Conservation (phyloP, 169 alveolate species). For the Neospora caninum region DNA sequence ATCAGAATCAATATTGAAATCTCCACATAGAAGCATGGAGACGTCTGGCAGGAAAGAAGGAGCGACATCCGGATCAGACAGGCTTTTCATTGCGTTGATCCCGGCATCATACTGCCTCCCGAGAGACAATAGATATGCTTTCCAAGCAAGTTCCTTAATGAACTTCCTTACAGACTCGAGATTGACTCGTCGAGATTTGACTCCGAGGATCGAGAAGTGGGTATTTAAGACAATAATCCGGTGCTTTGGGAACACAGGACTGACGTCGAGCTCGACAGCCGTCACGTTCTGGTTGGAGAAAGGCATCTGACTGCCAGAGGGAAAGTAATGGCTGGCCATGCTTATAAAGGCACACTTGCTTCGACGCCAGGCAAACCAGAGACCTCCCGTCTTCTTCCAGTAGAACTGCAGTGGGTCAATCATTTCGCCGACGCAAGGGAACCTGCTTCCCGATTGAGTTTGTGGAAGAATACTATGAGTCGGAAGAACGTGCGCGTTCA, state of each 20-base stretch:
- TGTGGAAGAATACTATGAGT: conserved; percentile 69
- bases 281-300: conserved; percentile 64
- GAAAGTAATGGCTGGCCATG: conserved; percentile 28
- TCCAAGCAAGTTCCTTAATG: conserved; percentile 45
- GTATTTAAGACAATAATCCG: conserved; percentile 40
- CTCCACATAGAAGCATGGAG: conserved; percentile 59
- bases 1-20: conserved; percentile 53
- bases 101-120: conserved; percentile 28
- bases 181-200: conserved; percentile 7
- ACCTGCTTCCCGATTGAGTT: conserved; percentile 32
- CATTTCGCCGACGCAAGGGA: conserved; percentile 21
- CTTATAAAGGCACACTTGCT: conserved; percentile 7
- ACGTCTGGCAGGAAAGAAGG: conserved; percentile 45
- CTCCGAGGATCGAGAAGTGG: conserved; percentile 55
- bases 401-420: conserved; percentile 56
- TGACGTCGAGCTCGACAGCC: conserved; percentile 49
- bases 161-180: background rate
- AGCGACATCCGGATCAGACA: background rate
- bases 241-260: conserved; percentile 7
- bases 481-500: conserved; percentile 47
- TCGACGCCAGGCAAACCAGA: conserved; percentile 68
- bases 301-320: conserved; percentile 43
- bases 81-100: background rate
- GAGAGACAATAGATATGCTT: conserved; percentile 39
- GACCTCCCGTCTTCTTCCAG: conserved; percentile 64